Conservation (phyloP, 371 early-diverging fungal species). For the Basidiobolus meristosporus region DNA sequence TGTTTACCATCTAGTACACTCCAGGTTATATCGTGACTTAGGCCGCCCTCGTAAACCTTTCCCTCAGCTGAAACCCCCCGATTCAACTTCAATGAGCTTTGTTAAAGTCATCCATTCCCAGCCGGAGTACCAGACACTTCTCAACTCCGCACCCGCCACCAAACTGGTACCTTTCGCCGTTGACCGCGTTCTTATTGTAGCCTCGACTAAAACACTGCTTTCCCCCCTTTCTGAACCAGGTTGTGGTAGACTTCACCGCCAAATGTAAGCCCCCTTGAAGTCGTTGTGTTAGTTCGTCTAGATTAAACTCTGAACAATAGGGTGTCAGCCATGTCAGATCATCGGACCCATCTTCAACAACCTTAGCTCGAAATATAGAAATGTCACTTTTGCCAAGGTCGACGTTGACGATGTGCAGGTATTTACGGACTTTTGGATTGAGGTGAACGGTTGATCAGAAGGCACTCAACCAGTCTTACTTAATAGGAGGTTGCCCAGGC, state of each 20-base stretch:
- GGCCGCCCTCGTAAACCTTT: too few relatives aligned
- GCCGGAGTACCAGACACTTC: not conserved
- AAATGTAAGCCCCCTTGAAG: not conserved
- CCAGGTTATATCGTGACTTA: too few relatives aligned
- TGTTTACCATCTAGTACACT: too few relatives aligned
- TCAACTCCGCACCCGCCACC: not conserved
- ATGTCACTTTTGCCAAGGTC: constrained; percentile 14
- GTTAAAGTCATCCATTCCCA: too few relatives aligned
- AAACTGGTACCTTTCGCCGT: constrained; percentile 5
- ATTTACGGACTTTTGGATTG: too few relatives aligned
- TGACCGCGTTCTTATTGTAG: too few relatives aligned
- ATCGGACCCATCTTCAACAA: constrained; percentile 31
- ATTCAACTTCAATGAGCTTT: too few relatives aligned
- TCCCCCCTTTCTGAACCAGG: not conserved
- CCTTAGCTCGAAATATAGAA: constrained; percentile 21
- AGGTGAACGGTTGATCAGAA: too few relatives aligned
- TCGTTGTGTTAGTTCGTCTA: not conserved
- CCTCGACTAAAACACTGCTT: too few relatives aligned
- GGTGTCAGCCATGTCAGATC: constrained; percentile 32
- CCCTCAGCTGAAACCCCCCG: too few relatives aligned
- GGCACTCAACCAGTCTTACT: too few relatives aligned
- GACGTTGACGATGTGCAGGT: constrained; percentile 28
- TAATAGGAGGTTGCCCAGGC: constrained; percentile 39
- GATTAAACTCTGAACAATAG: constrained; percentile 1
- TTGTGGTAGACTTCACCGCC: constrained; percentile 1